Base-by-base conservation (phyloP, 139 green algal species). In the Chlorokybus atmophyticus region DNA sequence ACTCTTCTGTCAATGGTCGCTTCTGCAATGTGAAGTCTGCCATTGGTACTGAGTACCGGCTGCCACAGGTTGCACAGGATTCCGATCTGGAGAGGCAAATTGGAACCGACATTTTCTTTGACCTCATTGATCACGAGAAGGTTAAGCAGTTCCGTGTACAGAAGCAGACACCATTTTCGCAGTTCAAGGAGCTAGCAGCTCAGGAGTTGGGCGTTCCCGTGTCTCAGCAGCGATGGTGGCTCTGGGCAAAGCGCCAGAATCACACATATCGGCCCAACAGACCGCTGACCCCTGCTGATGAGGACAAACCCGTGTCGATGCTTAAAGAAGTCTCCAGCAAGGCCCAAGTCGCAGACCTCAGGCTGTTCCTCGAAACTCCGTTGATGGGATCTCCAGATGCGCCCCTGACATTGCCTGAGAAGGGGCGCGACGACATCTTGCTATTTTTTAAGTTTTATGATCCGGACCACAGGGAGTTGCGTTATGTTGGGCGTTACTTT, bases 401-500 rank as follows among this genome's bases (percentile, higher is more conserved):
- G 50, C 27, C 8, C 6, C n/a, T 38, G 38, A 7, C 67, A 19
- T 29, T 68, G 17, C 65, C 55, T 10, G 64, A 76, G 44, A 40
- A 41, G 3, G 49, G 50, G 29, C 64, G 61, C 32, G 42, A 59
- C 2, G 63, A 75, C 32, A 62, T 90, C 39, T 71, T 94, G 40
- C 65, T 96, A 10, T 95, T 96, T 64, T 69, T 95, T 68, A 95
- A 97, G 79, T 58, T 83, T 24, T 96, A 88, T 47, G 76, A 91
- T 57, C 75, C 72, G 2, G 32, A 73, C 19, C 50, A 68, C 27
- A 35, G 67, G 55, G 30, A 50, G 40, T 48, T 70, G 19, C 59
- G 40, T 21, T 92, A 79, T 50, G 39, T 73, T 27, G 68, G 72
- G 1, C 65, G 66, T 7, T 30, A 57, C 27, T 62, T 83, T 40